Percentiles rank a stretch among this genome's conserved stretches.
Evolutionary conservation across 805 yeast genomes (phyloP).

Genomic region (Wickerhamiella musiphila): DNA sequence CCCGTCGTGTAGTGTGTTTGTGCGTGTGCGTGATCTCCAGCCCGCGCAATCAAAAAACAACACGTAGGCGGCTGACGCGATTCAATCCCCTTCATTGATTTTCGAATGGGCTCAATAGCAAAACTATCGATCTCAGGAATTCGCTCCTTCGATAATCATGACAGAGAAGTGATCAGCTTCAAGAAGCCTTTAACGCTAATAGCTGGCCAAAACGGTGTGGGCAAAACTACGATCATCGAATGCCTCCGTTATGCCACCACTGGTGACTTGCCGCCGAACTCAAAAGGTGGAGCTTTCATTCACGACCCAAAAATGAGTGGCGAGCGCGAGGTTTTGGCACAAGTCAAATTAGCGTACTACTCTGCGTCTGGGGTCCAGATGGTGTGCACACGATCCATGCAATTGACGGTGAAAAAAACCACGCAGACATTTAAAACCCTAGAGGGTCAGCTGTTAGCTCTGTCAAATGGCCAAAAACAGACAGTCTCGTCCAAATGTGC

Average conservation of each 20-base stretch:
- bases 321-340: constrained; percentile 67
- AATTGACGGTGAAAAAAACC: constrained; percentile 44
- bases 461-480: constrained; percentile 43
- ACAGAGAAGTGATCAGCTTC: constrained; percentile 73
- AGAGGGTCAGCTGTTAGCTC: constrained; percentile 69
- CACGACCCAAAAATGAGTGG: constrained; percentile 67
- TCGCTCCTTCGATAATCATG: constrained; percentile 76
- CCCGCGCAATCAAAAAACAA: no score
- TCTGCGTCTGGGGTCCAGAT: constrained; percentile 56
- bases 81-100: background rate
- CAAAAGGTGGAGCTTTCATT: constrained; percentile 89
- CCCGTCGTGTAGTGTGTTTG: no score
- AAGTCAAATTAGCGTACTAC: constrained; percentile 72
- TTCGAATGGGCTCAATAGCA: constrained; percentile 15
- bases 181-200: constrained; percentile 81
- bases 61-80: no score
- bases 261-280: constrained; percentile 89
- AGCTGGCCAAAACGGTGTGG: constrained; percentile 93
- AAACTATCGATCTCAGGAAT: constrained; percentile 70
- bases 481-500: constrained; percentile 57
- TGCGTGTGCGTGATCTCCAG: no score
- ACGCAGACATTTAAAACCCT: constrained; percentile 69
- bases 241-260: constrained; percentile 88
- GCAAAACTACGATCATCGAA: constrained; percentile 92
- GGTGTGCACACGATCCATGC: constrained; percentile 78